Base-by-base conservation (phyloP, 768 basidiomycete species). In the Hericium coralloides region DNA sequence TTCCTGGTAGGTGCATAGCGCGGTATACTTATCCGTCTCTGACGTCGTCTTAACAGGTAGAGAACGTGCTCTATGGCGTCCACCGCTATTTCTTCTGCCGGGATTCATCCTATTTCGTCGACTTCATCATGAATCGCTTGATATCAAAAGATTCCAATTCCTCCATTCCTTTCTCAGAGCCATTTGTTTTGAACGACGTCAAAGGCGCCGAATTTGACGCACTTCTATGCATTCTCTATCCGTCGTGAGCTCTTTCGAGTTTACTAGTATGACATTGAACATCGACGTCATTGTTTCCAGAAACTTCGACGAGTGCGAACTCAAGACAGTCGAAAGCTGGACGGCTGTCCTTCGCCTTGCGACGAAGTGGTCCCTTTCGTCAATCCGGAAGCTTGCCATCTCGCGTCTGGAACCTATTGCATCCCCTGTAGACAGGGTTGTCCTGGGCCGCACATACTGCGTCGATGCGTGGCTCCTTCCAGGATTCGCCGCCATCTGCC, bases 291-390 rank as follows among this genome's bases (percentile, higher is more conserved):
- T 2, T 17, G 1, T 12, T 6, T 20, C 4, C 1, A 63, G 62
- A 25, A 52, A 59, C 39, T 63, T 61, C 23, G 18, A 55, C 7
- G 18, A 52, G 10, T 47, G 54, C 38, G 47, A 31, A 15, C 55
- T 59, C 36, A 57, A 52, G 14, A 59, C 56, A 10, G 45, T 55
- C 17, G 60, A 59, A 15, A 56, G 61, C 26, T 65, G 63, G 63
- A 60, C 52, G n/a, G 55, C 60, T 1, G 60, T 65, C 2, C 58
- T 65, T 17, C 57, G 49, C 15, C 59, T 65, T 17, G 53, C 64
- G 38, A 55, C 57, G 2, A 51, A 50, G n/a, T 65, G 64, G 64
- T 53, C 50, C 12, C 64, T 65, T 37, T 22, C 53, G 6, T 59
- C 56, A 10, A 55, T 61, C 45, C 64, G 64, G 12, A 57, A 55